Conservation (phyloP, 202 grass and related monocot genomes). For the Cymbopogon flexuosus region DNA sequence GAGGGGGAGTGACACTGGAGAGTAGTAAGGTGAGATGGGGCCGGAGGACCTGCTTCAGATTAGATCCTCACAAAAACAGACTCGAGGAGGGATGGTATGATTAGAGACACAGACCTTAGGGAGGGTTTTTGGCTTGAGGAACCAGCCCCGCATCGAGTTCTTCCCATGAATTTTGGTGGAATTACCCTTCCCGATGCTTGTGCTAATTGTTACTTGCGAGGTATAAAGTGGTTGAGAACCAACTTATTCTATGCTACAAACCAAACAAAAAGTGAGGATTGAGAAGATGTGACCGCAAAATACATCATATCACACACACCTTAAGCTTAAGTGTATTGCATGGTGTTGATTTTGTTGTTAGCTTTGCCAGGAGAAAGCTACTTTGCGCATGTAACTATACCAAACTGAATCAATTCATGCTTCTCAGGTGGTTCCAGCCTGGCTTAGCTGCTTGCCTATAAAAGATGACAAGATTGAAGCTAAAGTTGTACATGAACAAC, state of each 20-base stretch:
- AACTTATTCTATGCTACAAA: not conserved
- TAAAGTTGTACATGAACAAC: conserved; percentile 90
- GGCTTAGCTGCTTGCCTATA: conserved; percentile 87
- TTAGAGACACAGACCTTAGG: not conserved
- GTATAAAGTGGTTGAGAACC: not conserved
- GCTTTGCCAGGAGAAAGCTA: not conserved
- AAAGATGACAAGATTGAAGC: conserved; percentile 98
- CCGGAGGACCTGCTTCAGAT: not conserved
- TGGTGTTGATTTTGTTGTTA: not conserved
- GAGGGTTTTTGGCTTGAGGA: not conserved
- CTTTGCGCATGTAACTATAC: not conserved
- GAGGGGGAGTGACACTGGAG: no score
- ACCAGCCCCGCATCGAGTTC: not conserved
- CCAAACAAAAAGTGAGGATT: not conserved
- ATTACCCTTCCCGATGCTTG: not conserved
- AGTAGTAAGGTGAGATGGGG: not conserved
- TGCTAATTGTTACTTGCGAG: not conserved
- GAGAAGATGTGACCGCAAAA: not conserved
- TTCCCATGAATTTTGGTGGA: not conserved
- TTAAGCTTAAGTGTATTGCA: not conserved
- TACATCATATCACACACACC: not conserved
- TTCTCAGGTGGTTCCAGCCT: conserved; percentile 74
- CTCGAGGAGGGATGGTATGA: not conserved
- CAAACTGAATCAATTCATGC: not conserved
- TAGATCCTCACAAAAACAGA: not conserved